phyloP scores from a whole-genome alignment of 768 basidiomycete species.

The Pluteus cervinus region DNA sequence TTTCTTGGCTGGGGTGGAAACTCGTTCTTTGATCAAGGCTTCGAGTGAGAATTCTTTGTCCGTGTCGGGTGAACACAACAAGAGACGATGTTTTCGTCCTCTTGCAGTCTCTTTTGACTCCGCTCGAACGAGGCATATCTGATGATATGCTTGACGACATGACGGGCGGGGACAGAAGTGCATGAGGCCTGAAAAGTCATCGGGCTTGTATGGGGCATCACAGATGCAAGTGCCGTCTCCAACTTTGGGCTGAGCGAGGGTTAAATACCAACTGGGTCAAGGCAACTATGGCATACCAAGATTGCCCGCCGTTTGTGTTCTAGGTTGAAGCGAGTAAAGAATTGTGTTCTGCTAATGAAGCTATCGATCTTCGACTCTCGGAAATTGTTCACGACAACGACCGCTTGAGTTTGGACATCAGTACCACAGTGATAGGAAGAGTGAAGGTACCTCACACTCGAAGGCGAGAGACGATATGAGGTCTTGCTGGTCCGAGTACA shows the following conservation, averaged over 20 bases:
- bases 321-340: slow-evolving; percentile 44
- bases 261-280: slow-evolving; percentile 1
- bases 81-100: slow-evolving; percentile 18
- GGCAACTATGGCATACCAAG: slow-evolving; percentile 17
- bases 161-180: slow-evolving; percentile 52
- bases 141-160: slow-evolving; percentile 45
- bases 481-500: slow-evolving; percentile 44
- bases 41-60: slow-evolving; percentile 19
- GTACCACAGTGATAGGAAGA: too few species aligned
- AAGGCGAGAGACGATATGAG: slow-evolving; percentile 39
- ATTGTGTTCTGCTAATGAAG: slow-evolving; percentile 32
- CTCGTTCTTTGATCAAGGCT: not conserved
- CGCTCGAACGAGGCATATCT: slow-evolving; percentile 31
- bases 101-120: slow-evolving; percentile 10
- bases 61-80: slow-evolving; percentile 32
- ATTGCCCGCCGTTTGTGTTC: slow-evolving; percentile 26
- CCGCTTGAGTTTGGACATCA: too few species aligned
- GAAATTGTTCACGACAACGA: too few species aligned
- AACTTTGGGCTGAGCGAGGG: slow-evolving; percentile 33
- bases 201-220: slow-evolving; percentile 38
- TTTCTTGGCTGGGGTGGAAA: slow-evolving; percentile 7
- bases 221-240: slow-evolving; percentile 37
- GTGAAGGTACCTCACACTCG: too few species aligned
- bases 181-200: slow-evolving; percentile 28
- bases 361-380: too few species aligned